A percentile compares a stretch with the other conserved stretches of the same genome.
Evolutionary conservation across 2,329 filamentous ascomycete species (phyloP).

Genomic region (Penicillium sp.): DNA sequence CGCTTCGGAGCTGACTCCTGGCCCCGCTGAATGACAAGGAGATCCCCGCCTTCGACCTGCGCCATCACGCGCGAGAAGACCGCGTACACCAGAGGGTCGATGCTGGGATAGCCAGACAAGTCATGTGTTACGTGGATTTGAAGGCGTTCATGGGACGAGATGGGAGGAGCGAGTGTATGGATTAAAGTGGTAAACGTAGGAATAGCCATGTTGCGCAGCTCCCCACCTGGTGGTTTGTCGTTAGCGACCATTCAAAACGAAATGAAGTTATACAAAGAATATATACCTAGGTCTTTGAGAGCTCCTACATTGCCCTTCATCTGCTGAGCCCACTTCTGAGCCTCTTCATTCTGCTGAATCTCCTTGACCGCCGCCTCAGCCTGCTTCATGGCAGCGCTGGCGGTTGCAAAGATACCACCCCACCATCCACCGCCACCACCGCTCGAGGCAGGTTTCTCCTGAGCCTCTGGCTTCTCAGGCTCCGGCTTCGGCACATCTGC

Average conservation of each 20-base stretch:
- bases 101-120: conserved; percentile 81
- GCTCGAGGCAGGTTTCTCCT: no score
- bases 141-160: conserved; percentile 90
- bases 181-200: conserved; percentile 92
- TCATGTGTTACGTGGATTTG: conserved; percentile 97
- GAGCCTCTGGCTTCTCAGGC: conserved; percentile 43
- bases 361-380: conserved; percentile 89
- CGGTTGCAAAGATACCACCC: conserved; percentile 72
- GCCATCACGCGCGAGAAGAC: conserved; percentile 95
- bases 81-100: conserved; percentile 86
- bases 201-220: conserved; percentile 73
- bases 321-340: conserved; percentile 90
- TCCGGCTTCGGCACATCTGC: conserved; percentile 65
- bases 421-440: conserved; percentile 58
- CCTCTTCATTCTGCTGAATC: conserved; percentile 92
- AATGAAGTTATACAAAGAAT: no score
- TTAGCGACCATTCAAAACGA: no score
- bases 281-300: conserved; percentile 62
- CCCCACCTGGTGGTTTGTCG: conserved; percentile 75
- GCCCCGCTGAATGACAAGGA: conserved; percentile 87
- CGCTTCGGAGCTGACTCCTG: conserved; percentile 69
- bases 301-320: conserved; percentile 79
- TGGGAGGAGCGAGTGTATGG: conserved; percentile 89
- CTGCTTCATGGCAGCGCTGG: conserved; percentile 66
- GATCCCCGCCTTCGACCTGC: conserved; percentile 94